phyloP scores from a whole-genome alignment of 441 rosid species.

The Brassica balearica region DNA sequence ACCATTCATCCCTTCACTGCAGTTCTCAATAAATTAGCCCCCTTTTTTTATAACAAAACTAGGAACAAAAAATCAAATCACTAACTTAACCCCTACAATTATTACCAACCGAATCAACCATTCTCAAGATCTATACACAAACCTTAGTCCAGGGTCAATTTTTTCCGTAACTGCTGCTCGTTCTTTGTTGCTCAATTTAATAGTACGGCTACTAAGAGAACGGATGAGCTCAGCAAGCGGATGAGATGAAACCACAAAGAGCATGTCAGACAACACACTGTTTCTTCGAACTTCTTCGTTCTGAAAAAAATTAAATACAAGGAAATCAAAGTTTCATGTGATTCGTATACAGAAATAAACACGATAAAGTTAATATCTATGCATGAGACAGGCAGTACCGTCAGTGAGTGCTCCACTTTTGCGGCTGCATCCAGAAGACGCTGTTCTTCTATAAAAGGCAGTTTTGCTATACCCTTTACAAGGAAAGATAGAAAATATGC shows the following conservation, averaged over 20 bases:
- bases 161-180: constrained; percentile 55
- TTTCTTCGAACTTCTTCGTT: constrained; percentile 88
- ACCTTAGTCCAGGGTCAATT: constrained; percentile 81
- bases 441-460: constrained; percentile 90
- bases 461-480: constrained; percentile 81
- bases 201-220: constrained; percentile 69
- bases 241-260: constrained; percentile 77
- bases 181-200: constrained; percentile 55
- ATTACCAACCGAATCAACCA: constrained; percentile 20
- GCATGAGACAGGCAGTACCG: constrained; percentile 54
- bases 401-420: constrained; percentile 69
- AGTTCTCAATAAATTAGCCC: constrained; percentile 39
- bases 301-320: constrained; percentile 47
- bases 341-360: neutral
- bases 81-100: neutral
- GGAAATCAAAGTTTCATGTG: constrained; percentile 23
- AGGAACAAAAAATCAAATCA: neutral
- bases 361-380: neutral
- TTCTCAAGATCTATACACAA: constrained; percentile 45
- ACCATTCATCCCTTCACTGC: constrained; percentile 97
- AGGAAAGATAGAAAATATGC: constrained; percentile 28
- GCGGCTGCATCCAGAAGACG: constrained; percentile 86
- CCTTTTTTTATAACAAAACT: neutral
- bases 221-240: constrained; percentile 75
- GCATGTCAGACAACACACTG: constrained; percentile 74